Conservation (phyloP, 495 filamentous ascomycete species). For the Xylaria curta region DNA sequence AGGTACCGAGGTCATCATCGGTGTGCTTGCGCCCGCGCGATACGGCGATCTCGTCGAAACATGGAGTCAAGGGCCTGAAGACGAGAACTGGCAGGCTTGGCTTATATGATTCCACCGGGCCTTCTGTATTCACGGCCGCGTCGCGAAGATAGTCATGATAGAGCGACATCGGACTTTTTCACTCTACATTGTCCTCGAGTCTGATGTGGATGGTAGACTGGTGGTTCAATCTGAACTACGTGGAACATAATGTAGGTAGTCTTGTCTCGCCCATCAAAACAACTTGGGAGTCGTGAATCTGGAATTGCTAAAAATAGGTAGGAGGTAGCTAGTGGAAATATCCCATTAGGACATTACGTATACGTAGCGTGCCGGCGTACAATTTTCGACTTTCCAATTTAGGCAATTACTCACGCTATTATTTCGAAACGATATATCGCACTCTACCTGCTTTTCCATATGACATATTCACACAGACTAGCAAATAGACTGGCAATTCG, state of each 20-base stretch:
- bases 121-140: background rate
- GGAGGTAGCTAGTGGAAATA: background rate
- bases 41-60: conserved; percentile 6
- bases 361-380: too few relatives aligned
- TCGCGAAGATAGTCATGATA: conserved; percentile 14
- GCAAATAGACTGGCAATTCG: too few relatives aligned
- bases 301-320: too few relatives aligned
- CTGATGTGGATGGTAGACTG: background rate
- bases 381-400: too few relatives aligned
- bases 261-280: background rate
- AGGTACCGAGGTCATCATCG: background rate
- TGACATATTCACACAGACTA: too few relatives aligned
- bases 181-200: background rate
- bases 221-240: background rate
- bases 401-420: too few relatives aligned
- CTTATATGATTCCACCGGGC: background rate
- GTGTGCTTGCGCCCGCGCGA: background rate
- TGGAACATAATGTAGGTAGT: background rate
- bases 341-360: too few relatives aligned
- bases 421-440: too few relatives aligned
- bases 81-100: background rate
- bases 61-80: background rate
- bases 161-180: conserved; percentile 9
- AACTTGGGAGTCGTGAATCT: background rate
- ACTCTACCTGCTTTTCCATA: too few relatives aligned